Conservation (phyloP, 805 yeast species). For the Ogataea saltuana region DNA sequence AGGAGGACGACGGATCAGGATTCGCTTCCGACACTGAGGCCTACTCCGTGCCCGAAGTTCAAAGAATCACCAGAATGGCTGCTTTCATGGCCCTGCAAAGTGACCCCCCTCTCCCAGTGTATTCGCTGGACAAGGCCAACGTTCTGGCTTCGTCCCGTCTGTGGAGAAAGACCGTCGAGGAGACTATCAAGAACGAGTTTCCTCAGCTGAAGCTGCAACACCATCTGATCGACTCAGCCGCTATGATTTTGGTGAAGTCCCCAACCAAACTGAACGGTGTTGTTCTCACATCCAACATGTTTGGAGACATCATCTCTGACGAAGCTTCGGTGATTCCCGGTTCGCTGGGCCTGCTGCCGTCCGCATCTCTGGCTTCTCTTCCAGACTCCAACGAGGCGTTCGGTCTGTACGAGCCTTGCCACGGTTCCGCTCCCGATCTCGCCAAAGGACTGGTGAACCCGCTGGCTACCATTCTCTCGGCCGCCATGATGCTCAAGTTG, state of each 20-base stretch:
- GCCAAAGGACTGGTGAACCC: constrained; percentile 89
- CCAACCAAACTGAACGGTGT: constrained; percentile 93
- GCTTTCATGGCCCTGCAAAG: constrained; percentile 93
- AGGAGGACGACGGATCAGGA: constrained; percentile 85
- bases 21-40: constrained; percentile 93
- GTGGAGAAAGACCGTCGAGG: constrained; percentile 93
- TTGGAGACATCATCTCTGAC: constrained; percentile 97
- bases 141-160: constrained; percentile 94
- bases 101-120: constrained; percentile 90
- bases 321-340: constrained; percentile 99
- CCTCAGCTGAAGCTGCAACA: constrained; percentile 86
- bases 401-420: constrained; percentile 97
- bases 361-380: constrained; percentile 94
- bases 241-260: constrained; percentile 91
- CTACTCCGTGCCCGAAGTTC: constrained; percentile 88
- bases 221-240: constrained; percentile 97
- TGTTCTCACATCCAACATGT: constrained; percentile 92
- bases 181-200: constrained; percentile 82
- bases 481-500: constrained; percentile 95
- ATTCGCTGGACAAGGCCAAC: constrained; percentile 97
- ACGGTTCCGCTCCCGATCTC: constrained; percentile 97
- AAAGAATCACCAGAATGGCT: constrained; percentile 97
- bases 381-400: constrained; percentile 94
- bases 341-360: constrained; percentile 91
- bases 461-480: constrained; percentile 90